These are phyloP conservation scores for Xylaria grammica DNA, from an alignment of 495 filamentous ascomycete species.

Conservation along the genomic window DNA sequence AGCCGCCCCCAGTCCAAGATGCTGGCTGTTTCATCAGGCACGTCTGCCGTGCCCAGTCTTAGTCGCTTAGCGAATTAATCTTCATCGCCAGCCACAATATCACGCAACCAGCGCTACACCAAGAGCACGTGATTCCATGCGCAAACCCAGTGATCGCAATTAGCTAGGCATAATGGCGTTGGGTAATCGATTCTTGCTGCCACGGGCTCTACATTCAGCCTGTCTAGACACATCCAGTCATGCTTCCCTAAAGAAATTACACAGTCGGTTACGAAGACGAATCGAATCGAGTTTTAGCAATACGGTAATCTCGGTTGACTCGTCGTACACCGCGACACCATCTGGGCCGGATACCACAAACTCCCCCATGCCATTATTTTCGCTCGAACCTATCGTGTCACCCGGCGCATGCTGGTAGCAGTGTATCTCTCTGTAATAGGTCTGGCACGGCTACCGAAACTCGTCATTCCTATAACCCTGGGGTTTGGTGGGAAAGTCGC, in stretches of 20 bases:
- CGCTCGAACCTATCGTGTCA: conserved; percentile 7
- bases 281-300: conserved; percentile 11
- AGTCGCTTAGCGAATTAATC: conserved; percentile 12
- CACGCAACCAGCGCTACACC: conserved; percentile 3
- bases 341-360: not conserved
- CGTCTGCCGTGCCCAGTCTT: conserved; percentile 2
- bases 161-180: not conserved
- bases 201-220: not conserved
- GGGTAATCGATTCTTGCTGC: not conserved
- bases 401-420: not conserved
- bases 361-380: not conserved
- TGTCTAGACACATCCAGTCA: conserved; percentile 7
- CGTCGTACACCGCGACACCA: conserved; percentile 3
- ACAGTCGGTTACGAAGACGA: conserved; percentile 12
- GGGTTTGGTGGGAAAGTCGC: not conserved
- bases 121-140: not conserved
- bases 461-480: not conserved
- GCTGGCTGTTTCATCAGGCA: conserved; percentile 1
- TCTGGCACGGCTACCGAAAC: not conserved
- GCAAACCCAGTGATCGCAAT: conserved; percentile 3
- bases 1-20: not conserved
- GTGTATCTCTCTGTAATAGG: conserved; percentile 5
- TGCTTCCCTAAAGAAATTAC: not conserved
- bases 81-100: conserved; percentile 10
- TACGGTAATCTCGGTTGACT: conserved; percentile 11